Evolutionary conservation across 345 rosid species (phyloP).

Genomic region (Populus ilicifolia): DNA sequence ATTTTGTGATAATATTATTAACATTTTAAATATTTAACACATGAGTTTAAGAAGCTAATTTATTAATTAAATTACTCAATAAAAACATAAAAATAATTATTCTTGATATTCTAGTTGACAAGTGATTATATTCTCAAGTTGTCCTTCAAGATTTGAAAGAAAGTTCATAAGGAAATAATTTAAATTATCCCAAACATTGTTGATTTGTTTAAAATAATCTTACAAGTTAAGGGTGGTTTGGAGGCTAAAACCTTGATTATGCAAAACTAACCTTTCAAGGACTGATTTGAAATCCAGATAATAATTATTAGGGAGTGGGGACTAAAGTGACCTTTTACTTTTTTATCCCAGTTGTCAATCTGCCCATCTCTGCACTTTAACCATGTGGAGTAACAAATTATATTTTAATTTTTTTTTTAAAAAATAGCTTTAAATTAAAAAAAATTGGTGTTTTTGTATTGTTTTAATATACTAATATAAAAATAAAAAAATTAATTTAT

Average conservation of each 20-base stretch:
- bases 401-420: no score
- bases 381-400: not conserved
- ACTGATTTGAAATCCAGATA: not conserved
- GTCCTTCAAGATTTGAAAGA: no score
- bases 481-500: no score
- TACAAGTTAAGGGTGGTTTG: not conserved
- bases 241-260: not conserved
- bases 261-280: not conserved
- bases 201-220: no score
- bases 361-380: slow-evolving; percentile 5
- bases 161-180: no score
- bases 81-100: not conserved
- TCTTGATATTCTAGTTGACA: no score
- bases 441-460: no score
- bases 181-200: no score
- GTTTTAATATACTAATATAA: no score
- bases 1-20: not conserved
- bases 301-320: not conserved
- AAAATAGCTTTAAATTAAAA: no score
- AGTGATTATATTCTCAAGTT: no score
- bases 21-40: not conserved
- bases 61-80: not conserved
- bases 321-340: not conserved
- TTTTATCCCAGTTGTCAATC: slow-evolving; percentile 13
- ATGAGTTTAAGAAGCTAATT: not conserved